phyloP scores from a whole-genome alignment of 257 asterid genomes.

The Jaltomata sinuosa region DNA sequence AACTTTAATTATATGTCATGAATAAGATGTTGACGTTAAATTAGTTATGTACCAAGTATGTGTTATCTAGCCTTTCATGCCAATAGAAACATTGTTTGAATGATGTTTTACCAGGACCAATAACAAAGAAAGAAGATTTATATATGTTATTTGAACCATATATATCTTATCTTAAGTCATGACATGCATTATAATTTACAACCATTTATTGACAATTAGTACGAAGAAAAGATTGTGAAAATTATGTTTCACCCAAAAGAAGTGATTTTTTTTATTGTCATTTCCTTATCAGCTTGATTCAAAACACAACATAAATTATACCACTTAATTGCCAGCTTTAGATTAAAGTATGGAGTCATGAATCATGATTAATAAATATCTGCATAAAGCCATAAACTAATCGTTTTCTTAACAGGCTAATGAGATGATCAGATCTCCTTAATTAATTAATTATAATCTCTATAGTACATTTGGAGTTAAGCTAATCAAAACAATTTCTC shows the following conservation, averaged over 20 bases:
- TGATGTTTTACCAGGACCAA: not conserved
- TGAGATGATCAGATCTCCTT: not conserved
- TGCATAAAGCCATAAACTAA: not conserved
- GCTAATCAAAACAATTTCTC: not conserved
- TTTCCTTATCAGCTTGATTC: not conserved
- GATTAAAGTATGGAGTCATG: not conserved
- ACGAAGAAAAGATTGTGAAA: not conserved
- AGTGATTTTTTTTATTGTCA: not conserved
- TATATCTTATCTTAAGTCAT: not conserved
- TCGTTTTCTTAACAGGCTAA: not conserved
- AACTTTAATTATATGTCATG: not conserved
- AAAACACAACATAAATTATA: not conserved
- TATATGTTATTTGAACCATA: not conserved
- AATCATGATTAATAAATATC: not conserved
- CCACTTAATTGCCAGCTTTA: not conserved
- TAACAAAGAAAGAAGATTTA: not conserved
- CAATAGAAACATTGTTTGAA: not conserved
- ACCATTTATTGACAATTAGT: not conserved
- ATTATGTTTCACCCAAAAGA: not conserved
- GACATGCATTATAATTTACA: not conserved
- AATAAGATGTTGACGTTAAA: not conserved
- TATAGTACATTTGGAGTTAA: slow-evolving; percentile 7
- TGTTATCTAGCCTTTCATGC: no score
- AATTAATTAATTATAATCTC: slow-evolving; percentile 10
- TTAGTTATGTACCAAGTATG: not conserved